phyloP scores from a whole-genome alignment of 345 rosid genomes.

The Eucalyptus cloeziana region DNA sequence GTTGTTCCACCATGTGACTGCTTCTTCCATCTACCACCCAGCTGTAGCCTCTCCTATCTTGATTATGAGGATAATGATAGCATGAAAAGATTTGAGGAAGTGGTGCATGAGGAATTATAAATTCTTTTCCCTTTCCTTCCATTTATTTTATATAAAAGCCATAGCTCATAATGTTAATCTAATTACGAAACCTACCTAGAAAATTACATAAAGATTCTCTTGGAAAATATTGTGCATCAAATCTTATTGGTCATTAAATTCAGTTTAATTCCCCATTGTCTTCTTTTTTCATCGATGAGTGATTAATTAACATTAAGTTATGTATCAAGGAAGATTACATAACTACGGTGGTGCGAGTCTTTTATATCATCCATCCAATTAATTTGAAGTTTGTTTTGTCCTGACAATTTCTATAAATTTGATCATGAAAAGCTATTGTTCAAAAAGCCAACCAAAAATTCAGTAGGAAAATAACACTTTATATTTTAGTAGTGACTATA shows the following conservation, averaged over 20 bases:
- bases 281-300: background rate
- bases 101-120: background rate
- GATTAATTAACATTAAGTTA: background rate
- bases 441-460: background rate
- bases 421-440: background rate
- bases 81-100: background rate
- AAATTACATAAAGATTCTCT: background rate
- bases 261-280: background rate
- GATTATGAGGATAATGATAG: background rate
- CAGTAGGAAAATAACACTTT: background rate
- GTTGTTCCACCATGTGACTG: background rate
- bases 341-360: background rate
- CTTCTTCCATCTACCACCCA: background rate
- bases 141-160: background rate
- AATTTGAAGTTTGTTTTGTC: background rate
- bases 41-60: background rate
- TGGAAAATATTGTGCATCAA: background rate
- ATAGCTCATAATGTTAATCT: background rate
- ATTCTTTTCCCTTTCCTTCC: background rate
- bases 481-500: background rate
- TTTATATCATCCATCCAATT: background rate
- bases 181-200: background rate
- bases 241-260: background rate
- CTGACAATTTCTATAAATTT: background rate
- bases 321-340: background rate